Base-by-base conservation (phyloP, 768 basidiomycete species). In the Xanthoconium purpureum region DNA sequence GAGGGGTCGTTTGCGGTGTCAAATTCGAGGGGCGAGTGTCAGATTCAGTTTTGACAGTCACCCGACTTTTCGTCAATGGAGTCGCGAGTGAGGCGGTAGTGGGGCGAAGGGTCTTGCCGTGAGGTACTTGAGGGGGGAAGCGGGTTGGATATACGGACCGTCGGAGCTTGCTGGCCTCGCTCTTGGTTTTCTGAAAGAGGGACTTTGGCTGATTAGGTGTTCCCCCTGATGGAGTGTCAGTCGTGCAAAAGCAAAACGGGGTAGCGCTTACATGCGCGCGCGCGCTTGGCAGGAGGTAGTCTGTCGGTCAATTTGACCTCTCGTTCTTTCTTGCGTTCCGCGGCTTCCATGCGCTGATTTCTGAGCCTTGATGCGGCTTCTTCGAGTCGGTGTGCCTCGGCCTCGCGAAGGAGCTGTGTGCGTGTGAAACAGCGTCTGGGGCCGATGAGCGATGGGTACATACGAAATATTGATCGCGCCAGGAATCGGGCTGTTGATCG, bases 231-330 rank as follows among this genome's bases (percentile, higher is more conserved):
- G 32, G 44, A 32, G 51, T n/a, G 42, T 61, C 55, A 63, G 60
- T 57, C 57, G 39, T 52, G 43, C 48, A 56, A 58, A 38, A 36
- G 18, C 10, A 20, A 35, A 43, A 40, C 32, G 15, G 36, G 44
- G 30, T 6, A 15, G 13, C 2, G 67, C 86, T 69, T 71, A 88
- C 87, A 88, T 65, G 74, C 64, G 52, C 80, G 82, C 35, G 77
- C 63, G 49, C 89, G 86, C 73, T 89, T 91, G 30, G 78, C 61
- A 20, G 83, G 84, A 29, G 88, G 88, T 14, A 88, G 61, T 59
- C 75, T 80, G 70, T 89, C 87, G 17, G 88, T 91, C 50, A 85
- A 63, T 68, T 89, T 91, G 56, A 93, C 81, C 71, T 87, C 84
- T 56, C 84, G 79, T 70, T 88, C 87, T 70, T 80, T 89, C 76